Base-by-base conservation (phyloP, 2,329 filamentous ascomycete species). In the Cladosporium colombiae region DNA sequence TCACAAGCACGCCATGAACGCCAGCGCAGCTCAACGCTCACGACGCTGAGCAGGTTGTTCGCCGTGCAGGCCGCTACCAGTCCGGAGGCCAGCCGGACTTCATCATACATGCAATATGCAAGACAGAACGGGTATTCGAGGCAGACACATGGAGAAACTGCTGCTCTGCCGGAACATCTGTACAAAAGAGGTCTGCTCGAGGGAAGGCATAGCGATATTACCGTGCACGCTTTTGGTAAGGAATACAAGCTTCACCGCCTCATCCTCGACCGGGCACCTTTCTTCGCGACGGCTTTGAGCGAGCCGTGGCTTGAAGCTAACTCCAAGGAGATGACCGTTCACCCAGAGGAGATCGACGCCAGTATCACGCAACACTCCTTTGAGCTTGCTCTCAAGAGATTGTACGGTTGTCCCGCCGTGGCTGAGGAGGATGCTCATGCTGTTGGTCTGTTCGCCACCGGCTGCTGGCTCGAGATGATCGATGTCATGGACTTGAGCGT, bases 401-500 rank as follows among this genome's bases (percentile, higher is more conserved):
- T 86, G 0, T 86, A 86, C 73, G 84, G 84, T 11, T 82, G 80
- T 7, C 77, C 80, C 50, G 79, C 80, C 23, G 74, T 79, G 5
- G 75, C 78, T 25, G 83, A 85, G 66, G 82, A 84, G 68, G 83
- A 85, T 62, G 74, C 75, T 13, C 80, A 85, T 68, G 82, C 84
- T n/a, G 76, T 85, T 37, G 82, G 82, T 14, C 73, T 86, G 4
- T 86, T 86, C 70, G 83, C 84, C 0, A 85, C 83, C 3, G 84
- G 81, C 18, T 85, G 83, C 72, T 86, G 84, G 84, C 77, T 86
- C 25, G 84, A 86, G 68, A 86, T 86, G 83, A 80, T 83, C 53
- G 83, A 86, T 67, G 74, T 86, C 27, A 79, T 86, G 13, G 83
- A 86, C 57, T 78, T 79, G 6, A 81, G 83, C 29, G 83, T 86